A percentile compares a stretch with the other conserved stretches of the same genome.
Evolutionary conservation across 495 filamentous ascomycete genomes (phyloP).

Genomic region (Aspergillus incahuasiensis): DNA sequence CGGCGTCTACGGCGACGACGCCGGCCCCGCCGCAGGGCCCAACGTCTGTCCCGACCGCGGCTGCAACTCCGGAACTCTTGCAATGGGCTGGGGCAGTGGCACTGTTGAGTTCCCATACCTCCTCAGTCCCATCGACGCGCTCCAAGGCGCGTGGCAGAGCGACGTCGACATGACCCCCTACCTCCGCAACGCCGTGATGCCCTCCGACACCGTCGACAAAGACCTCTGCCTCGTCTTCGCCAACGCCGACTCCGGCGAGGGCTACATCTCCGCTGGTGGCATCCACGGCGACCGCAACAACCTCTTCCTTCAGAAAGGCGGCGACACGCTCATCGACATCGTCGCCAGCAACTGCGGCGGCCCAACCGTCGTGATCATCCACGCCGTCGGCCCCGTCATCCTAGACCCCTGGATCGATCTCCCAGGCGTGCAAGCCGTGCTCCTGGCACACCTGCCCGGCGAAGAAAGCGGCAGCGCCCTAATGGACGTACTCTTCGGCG

Average conservation of each 20-base stretch:
- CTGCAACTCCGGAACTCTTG: slow-evolving; percentile 82
- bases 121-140: slow-evolving; percentile 61
- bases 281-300: slow-evolving; percentile 81
- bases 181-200: slow-evolving; percentile 52
- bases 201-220: slow-evolving; percentile 36
- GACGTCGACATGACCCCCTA: slow-evolving; percentile 57
- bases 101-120: slow-evolving; percentile 85
- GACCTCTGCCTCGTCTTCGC: slow-evolving; percentile 66
- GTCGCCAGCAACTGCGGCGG: slow-evolving; percentile 72
- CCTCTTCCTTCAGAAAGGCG: slow-evolving; percentile 70
- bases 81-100: slow-evolving; percentile 85
- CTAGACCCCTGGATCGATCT: slow-evolving; percentile 81
- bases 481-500: slow-evolving; percentile 78
- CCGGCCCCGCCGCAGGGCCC: slow-evolving; percentile 60
- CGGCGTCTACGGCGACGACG: slow-evolving; percentile 83
- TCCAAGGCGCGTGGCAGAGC: slow-evolving; percentile 56
- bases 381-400: slow-evolving; percentile 83
- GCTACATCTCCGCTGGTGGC: slow-evolving; percentile 56
- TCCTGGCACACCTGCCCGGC: slow-evolving; percentile 85
- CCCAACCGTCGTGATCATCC: slow-evolving; percentile 77
- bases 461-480: slow-evolving; percentile 87
- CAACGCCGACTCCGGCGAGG: slow-evolving; percentile 60
- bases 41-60: slow-evolving; percentile 73
- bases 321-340: slow-evolving; percentile 64
- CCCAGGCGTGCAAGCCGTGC: slow-evolving; percentile 71